Conservation (phyloP, 2,329 filamentous ascomycete genomes). For the Fusarium torreyae region DNA sequence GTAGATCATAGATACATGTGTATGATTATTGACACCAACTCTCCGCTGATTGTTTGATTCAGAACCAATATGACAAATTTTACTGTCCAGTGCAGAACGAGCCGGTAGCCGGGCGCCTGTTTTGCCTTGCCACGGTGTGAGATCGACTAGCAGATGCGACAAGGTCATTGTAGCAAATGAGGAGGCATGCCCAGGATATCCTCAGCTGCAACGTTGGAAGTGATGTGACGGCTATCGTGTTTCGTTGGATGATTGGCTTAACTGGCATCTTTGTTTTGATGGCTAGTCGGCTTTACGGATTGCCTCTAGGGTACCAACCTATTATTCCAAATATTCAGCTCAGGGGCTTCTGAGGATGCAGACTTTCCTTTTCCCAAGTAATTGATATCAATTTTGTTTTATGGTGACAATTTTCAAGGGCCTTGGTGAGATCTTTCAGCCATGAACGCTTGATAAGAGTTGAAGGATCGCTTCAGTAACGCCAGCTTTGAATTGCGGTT, state of each 20-base stretch:
- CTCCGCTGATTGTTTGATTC: not conserved
- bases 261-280: constrained; percentile 3
- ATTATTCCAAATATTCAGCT: constrained; percentile 6
- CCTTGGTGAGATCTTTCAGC: not conserved
- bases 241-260: constrained; percentile 26
- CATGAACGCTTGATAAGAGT: constrained; percentile 7
- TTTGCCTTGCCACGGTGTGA: constrained; percentile 27
- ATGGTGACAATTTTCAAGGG: not conserved
- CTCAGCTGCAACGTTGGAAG: constrained; percentile 28
- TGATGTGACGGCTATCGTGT: constrained; percentile 30
- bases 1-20: too few species aligned
- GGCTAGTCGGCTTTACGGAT: constrained; percentile 11
- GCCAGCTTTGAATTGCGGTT: constrained; percentile 37
- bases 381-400: not conserved
- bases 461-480: constrained; percentile 36
- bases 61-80: not conserved
- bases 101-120: constrained; percentile 34
- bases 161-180: constrained; percentile 38
- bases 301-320: not conserved
- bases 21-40: too few species aligned
- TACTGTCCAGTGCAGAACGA: not conserved
- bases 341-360: constrained; percentile 8
- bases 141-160: constrained; percentile 28
- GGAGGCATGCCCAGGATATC: constrained; percentile 28
- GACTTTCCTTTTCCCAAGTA: not conserved